Percentiles rank a stretch among this genome's conserved stretches.
Evolutionary conservation across 2,329 filamentous ascomycete genomes (phyloP).

Genomic region (Hawksworthiomyces lignivorus): DNA sequence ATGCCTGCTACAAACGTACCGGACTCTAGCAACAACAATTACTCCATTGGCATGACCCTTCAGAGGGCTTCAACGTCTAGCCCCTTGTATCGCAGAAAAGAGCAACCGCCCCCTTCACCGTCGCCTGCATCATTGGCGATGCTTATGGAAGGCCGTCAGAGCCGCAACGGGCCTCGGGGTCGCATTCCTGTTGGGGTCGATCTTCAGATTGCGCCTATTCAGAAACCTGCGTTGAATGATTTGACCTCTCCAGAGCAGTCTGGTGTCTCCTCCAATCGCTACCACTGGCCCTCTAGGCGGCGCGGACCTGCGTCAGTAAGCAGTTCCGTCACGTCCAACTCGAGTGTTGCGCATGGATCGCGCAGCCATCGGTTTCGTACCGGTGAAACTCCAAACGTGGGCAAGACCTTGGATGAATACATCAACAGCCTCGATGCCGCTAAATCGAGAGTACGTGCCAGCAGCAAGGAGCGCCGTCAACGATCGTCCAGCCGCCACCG

Average conservation of each 20-base stretch:
- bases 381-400: slow-evolving; percentile 42
- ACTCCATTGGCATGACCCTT: slow-evolving; percentile 38
- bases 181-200: slow-evolving; percentile 66
- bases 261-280: slow-evolving; percentile 43
- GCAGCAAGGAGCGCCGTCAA: slow-evolving; percentile 39
- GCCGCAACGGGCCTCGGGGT: slow-evolving; percentile 64
- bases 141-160: slow-evolving; percentile 51
- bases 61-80: slow-evolving; percentile 61
- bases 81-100: slow-evolving; percentile 45
- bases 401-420: slow-evolving; percentile 69
- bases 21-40: slow-evolving; percentile 7
- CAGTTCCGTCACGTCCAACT: slow-evolving; percentile 50
- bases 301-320: slow-evolving; percentile 48
- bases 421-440: slow-evolving; percentile 80
- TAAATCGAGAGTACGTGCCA: slow-evolving; percentile 50
- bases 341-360: slow-evolving; percentile 33
- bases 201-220: slow-evolving; percentile 45
- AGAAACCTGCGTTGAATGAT: slow-evolving; percentile 42
- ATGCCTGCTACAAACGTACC: slow-evolving; percentile 32
- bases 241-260: slow-evolving; percentile 51
- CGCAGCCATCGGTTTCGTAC: slow-evolving; percentile 35
- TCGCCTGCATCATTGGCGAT: slow-evolving; percentile 55
- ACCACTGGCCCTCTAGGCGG: slow-evolving; percentile 47
- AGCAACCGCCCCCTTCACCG: slow-evolving; percentile 58
- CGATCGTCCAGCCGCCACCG: slow-evolving; percentile 36